Conservation (phyloP, 805 yeast genomes). For the Cyberlindnera suaveolens region DNA sequence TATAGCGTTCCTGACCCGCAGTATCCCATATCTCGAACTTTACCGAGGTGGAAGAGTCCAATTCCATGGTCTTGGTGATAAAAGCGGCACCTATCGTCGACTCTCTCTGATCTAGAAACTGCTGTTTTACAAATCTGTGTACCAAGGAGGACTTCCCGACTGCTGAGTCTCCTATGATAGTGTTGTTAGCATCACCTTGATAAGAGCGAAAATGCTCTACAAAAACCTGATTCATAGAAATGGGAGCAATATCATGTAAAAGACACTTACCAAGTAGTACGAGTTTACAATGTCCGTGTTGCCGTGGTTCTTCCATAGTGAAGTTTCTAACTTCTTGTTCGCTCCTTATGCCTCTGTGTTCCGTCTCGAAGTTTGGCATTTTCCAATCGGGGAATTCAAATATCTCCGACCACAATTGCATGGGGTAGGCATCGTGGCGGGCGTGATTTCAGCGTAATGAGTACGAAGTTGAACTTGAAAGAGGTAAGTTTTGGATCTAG, state of each 20-base stretch:
- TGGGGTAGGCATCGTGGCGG: neutral
- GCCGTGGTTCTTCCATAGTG: neutral
- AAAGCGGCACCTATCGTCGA: conserved; percentile 99
- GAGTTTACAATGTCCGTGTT: conserved; percentile 48
- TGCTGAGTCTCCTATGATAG: conserved; percentile 61
- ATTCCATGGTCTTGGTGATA: conserved; percentile 66
- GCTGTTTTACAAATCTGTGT: conserved; percentile 66
- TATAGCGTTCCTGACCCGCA: conserved; percentile 91
- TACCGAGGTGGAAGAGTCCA: conserved; percentile 37
- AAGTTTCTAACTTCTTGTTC: no score
- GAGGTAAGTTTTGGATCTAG: neutral
- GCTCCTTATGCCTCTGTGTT: no score
- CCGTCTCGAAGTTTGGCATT: no score
- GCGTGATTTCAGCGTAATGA: neutral
- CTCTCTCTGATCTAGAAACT: conserved; percentile 74
- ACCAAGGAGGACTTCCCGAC: conserved; percentile 85
- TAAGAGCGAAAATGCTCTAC: neutral
- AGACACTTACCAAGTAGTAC: conserved; percentile 44
- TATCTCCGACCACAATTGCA: no score
- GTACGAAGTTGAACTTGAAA: neutral
- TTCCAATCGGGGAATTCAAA: no score
- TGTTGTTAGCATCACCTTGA: neutral
- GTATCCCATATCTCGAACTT: conserved; percentile 68
- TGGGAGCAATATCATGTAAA: neutral
- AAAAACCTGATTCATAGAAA: neutral